A percentile compares a stretch with the other conserved stretches of the same genome.
Conservation (phyloP, 1,284 basidiomycete species). For the Gomphus bonarii region DNA sequence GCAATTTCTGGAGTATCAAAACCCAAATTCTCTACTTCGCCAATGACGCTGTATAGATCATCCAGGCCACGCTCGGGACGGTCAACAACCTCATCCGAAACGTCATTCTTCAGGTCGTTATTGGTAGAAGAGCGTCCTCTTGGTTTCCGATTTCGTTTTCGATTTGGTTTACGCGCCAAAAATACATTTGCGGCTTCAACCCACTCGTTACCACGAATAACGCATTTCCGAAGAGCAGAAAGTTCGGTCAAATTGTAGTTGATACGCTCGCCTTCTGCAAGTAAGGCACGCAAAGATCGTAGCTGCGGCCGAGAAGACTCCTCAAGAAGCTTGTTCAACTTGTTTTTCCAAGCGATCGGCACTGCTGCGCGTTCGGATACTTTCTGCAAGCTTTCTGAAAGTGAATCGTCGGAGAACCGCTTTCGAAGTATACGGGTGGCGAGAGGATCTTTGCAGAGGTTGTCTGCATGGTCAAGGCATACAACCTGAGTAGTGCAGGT, state of each 20-base stretch:
- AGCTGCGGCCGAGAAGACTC: slow-evolving; percentile 65
- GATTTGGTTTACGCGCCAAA: slow-evolving; percentile 59
- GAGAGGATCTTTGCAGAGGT: slow-evolving; percentile 62
- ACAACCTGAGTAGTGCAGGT: slow-evolving; percentile 67
- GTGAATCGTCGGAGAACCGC: slow-evolving; percentile 74
- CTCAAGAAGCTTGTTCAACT: slow-evolving; percentile 56
- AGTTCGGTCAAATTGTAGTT: slow-evolving; percentile 68
- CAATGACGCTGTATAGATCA: slow-evolving; percentile 58
- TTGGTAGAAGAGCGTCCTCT: slow-evolving; percentile 36
- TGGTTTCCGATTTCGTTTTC: slow-evolving; percentile 58
- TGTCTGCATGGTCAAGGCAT: slow-evolving; percentile 78
- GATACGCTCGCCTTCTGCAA: slow-evolving; percentile 84
- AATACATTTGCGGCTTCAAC: slow-evolving; percentile 66
- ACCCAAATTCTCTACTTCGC: slow-evolving; percentile 63
- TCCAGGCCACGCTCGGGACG: slow-evolving; percentile 56
- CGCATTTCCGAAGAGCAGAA: slow-evolving; percentile 63
- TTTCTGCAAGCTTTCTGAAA: slow-evolving; percentile 56
- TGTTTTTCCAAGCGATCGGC: slow-evolving; percentile 67
- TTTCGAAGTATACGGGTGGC: slow-evolving; percentile 62
- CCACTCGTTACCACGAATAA: slow-evolving; percentile 77
- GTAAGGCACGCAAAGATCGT: slow-evolving; percentile 64
- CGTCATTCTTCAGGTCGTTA: slow-evolving; percentile 25
- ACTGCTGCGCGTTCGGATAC: slow-evolving; percentile 65
- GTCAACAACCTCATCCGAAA: slow-evolving; percentile 47
- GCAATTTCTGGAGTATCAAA: slow-evolving; percentile 73